phyloP scores from a whole-genome alignment of 1,284 basidiomycete species.

The Porodaedalea pini region DNA sequence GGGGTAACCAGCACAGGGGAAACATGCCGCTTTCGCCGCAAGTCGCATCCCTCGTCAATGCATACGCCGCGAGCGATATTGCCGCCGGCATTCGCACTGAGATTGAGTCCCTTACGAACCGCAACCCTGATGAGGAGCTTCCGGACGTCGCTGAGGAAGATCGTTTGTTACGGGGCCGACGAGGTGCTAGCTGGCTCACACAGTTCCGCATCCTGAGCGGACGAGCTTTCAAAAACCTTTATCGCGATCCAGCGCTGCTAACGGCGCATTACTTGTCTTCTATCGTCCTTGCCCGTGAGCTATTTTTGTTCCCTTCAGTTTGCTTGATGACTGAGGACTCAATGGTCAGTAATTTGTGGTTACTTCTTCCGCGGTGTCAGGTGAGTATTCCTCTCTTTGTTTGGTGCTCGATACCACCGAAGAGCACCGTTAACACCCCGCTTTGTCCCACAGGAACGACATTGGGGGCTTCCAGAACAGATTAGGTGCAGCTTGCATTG shows the following conservation, averaged over 20 bases:
- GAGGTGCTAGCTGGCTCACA: constrained; percentile 80
- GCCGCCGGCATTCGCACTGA: constrained; percentile 63
- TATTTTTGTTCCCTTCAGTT: constrained; percentile 9
- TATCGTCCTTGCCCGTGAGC: constrained; percentile 76
- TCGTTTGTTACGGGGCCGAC: constrained; percentile 68
- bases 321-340: constrained; percentile 12
- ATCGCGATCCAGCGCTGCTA: constrained; percentile 90
- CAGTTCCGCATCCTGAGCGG: constrained; percentile 94
- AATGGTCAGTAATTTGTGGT: constrained; percentile 67
- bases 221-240: constrained; percentile 97
- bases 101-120: constrained; percentile 39
- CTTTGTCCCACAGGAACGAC: constrained; percentile 60
- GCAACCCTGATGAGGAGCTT: constrained; percentile 40
- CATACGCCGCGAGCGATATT: constrained; percentile 68
- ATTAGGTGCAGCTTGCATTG: constrained; percentile 45
- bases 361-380: constrained; percentile 78
- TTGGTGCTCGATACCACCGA: constrained; percentile 15
- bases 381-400: constrained; percentile 36
- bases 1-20: constrained; percentile 29
- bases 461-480: constrained; percentile 94
- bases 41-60: constrained; percentile 71
- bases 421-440: constrained; percentile 18
- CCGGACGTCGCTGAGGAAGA: constrained; percentile 67
- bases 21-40: constrained; percentile 55
- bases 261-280: constrained; percentile 87